phyloP scores from a whole-genome alignment of 345 rosid species.

The Citrus maxima region DNA sequence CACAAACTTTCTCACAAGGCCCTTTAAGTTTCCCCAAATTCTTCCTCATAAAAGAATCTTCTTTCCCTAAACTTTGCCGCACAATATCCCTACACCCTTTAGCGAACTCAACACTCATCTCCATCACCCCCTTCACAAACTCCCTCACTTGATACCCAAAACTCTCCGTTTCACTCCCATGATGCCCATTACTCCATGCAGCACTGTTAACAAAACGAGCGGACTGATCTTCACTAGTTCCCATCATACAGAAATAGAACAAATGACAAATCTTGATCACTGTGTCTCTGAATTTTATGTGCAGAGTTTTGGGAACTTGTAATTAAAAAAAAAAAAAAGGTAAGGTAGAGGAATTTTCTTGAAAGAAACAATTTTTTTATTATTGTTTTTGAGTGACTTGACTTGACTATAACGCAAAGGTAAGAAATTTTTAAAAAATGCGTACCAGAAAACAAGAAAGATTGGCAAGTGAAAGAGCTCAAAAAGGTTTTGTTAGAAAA shows the following conservation, averaged over 20 bases:
- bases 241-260: neutral
- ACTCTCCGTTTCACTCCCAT: slow-evolving; percentile 19
- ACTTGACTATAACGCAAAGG: slow-evolving; percentile 9
- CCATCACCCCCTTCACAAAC: slow-evolving; percentile 48
- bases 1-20: slow-evolving; percentile 22
- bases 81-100: slow-evolving; percentile 63
- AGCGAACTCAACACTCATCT: slow-evolving; percentile 56
- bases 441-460: neutral
- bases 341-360: neutral
- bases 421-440: neutral
- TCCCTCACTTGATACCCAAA: slow-evolving; percentile 42
- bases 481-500: neutral
- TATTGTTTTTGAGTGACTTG: neutral
- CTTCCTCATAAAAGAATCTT: slow-evolving; percentile 47
- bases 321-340: too few relatives aligned
- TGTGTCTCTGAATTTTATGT: neutral
- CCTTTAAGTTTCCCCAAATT: slow-evolving; percentile 34
- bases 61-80: slow-evolving; percentile 49
- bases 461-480: neutral
- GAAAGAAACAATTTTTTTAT: neutral
- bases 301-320: neutral
- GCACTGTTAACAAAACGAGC: neutral
- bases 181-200: slow-evolving; percentile 7
- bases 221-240: neutral
- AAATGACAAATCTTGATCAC: neutral